Evolutionary conservation across 2,329 filamentous ascomycete genomes (phyloP).

Genomic region (Monilinia aucupariae): DNA sequence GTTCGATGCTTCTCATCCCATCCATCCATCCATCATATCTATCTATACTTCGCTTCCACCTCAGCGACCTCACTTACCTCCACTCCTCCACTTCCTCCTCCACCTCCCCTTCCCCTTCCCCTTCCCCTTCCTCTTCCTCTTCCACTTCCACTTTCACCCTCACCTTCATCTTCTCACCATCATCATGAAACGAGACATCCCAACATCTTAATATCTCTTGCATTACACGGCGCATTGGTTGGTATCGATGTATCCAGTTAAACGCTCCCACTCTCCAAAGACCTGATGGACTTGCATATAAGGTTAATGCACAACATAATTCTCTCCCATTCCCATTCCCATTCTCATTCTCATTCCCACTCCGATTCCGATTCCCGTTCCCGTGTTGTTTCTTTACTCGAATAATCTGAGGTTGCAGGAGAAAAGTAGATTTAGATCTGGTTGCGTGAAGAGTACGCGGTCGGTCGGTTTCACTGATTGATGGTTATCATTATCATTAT

Average conservation of each 20-base stretch:
- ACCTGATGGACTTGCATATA: slow-evolving; percentile 15
- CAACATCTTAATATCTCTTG: neutral
- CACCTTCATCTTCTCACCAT: neutral
- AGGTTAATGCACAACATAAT: slow-evolving; percentile 13
- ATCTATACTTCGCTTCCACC: neutral
- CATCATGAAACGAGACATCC: neutral
- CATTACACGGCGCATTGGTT: slow-evolving; percentile 7
- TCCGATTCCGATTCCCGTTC: too few species aligned
- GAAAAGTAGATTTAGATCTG: neutral
- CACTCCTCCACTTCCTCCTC: neutral
- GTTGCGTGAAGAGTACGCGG: neutral
- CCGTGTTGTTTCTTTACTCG: neutral
- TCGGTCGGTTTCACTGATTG: neutral
- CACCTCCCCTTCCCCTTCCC: too few species aligned
- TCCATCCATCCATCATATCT: neutral
- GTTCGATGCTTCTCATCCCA: too few species aligned
- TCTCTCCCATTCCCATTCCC: neutral
- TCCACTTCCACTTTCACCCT: too few species aligned
- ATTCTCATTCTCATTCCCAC: neutral
- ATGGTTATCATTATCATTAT: neutral
- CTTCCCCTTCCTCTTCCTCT: neutral
- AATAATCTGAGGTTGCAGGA: neutral
- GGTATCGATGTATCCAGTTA: slow-evolving; percentile 1
- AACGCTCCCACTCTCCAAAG: neutral
- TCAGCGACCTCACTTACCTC: too few species aligned